Evolutionary conservation across 2,329 filamentous ascomycete genomes (phyloP).

Genomic region (Ambrosiella cleistominuta): DNA sequence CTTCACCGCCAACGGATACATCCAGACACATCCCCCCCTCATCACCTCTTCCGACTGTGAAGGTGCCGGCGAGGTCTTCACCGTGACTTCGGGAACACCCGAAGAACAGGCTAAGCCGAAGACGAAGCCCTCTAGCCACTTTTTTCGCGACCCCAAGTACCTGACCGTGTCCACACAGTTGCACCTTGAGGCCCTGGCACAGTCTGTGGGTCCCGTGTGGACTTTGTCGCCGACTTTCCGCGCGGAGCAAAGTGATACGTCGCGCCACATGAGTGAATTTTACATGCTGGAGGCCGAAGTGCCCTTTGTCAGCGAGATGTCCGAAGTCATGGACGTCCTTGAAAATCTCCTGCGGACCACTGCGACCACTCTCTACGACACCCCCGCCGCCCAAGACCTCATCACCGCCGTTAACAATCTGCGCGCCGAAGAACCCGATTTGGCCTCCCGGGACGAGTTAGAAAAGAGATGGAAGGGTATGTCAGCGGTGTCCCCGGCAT

Average conservation of each 20-base stretch:
- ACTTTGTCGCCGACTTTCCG: conserved; percentile 85
- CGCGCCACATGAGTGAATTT: conserved; percentile 88
- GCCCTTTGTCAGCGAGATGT: conserved; percentile 55
- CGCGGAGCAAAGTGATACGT: conserved; percentile 83
- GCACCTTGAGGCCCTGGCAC: conserved; percentile 80
- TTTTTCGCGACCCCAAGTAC: conserved; percentile 81
- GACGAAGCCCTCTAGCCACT: conserved; percentile 30
- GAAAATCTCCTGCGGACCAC: conserved; percentile 56
- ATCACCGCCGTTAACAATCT: conserved; percentile 20
- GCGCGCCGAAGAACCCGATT: conserved; percentile 17
- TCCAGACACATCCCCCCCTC: conserved; percentile 80
- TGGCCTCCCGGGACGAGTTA: conserved; percentile 29
- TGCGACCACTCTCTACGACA: conserved; percentile 23
- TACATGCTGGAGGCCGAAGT: conserved; percentile 96
- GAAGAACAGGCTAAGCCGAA: conserved; percentile 16
- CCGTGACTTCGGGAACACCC: conserved; percentile 33
- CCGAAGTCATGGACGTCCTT: conserved; percentile 58
- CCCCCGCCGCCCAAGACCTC: conserved; percentile 27
- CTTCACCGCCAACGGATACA: conserved; percentile 53
- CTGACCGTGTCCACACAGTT: conserved; percentile 89
- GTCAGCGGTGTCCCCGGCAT: conserved; percentile 29
- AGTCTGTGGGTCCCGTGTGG: conserved; percentile 83
- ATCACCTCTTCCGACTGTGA: conserved; percentile 96
- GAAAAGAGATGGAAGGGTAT: conserved; percentile 57
- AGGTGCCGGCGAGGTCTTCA: conserved; percentile 87